phyloP scores from a whole-genome alignment of 768 basidiomycete genomes.

The Mycena crocata region DNA sequence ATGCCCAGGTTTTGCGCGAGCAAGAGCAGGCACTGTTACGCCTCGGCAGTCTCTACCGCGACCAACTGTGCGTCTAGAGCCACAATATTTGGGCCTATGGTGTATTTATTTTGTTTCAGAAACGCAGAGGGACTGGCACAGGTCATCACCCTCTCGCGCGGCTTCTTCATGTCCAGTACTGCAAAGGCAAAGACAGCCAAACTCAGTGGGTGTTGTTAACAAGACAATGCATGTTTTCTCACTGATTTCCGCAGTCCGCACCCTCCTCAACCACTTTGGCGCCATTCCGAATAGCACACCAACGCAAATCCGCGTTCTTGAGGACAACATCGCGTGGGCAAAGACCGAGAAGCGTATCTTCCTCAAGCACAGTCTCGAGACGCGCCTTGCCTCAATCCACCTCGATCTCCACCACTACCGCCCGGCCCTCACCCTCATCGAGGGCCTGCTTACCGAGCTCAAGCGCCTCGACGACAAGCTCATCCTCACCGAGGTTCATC shows the following conservation, averaged over 20 bases:
- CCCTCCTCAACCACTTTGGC: constrained; percentile 91
- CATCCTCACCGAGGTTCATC: constrained; percentile 95
- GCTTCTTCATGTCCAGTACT: constrained; percentile 91
- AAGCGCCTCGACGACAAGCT: constrained; percentile 97
- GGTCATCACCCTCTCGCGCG: constrained; percentile 84
- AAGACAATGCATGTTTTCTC: not conserved
- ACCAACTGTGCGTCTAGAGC: constrained; percentile 86
- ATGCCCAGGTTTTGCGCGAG: constrained; percentile 73
- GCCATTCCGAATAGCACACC: constrained; percentile 79
- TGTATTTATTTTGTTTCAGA: constrained; percentile 51
- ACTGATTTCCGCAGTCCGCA: constrained; percentile 72
- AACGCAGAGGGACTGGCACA: constrained; percentile 88
- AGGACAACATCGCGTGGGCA: constrained; percentile 94
- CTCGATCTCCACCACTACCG: constrained; percentile 83
- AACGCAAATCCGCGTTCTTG: constrained; percentile 86
- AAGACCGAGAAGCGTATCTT: constrained; percentile 94
- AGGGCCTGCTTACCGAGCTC: constrained; percentile 89
- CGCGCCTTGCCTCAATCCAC: constrained; percentile 83
- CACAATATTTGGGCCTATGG: not conserved
- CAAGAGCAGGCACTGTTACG: constrained; percentile 89
- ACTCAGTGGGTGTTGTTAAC: constrained; percentile 72
- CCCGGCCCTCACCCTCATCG: constrained; percentile 84
- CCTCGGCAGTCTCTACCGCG: constrained; percentile 88
- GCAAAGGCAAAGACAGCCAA: constrained; percentile 98
- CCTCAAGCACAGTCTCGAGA: constrained; percentile 93